A percentile compares a stretch with the other conserved stretches of the same genome.
Evolutionary conservation across 139 green algal species (phyloP).

Genomic region (Coelastrella sp.): DNA sequence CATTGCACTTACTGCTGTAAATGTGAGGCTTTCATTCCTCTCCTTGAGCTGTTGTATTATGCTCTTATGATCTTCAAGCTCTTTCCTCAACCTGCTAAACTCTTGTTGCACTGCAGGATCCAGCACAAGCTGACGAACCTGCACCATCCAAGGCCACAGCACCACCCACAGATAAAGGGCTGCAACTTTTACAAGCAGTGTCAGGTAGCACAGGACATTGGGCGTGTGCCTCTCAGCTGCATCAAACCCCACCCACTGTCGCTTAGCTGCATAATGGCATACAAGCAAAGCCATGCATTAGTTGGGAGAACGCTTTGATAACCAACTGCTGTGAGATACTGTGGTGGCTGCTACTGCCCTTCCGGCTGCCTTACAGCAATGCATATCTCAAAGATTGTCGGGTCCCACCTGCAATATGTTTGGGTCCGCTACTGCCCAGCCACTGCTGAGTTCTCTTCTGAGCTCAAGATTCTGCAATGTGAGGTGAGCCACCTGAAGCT

Average conservation of each 20-base stretch:
- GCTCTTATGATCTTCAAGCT: conserved; percentile 31
- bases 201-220: no score
- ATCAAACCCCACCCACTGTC: no score
- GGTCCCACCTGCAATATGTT: conserved; percentile 37
- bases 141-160: not conserved
- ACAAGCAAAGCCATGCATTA: no score
- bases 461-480: conserved; percentile 48
- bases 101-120: conserved; percentile 43
- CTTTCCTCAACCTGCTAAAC: conserved; percentile 7
- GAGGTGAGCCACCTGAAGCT: conserved; percentile 27
- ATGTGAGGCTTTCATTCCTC: conserved; percentile 32
- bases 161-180: not conserved
- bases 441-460: conserved; percentile 29
- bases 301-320: no score
- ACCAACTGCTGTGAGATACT: no score
- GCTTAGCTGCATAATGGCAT: no score
- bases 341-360: no score
- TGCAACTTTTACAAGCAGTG: no score
- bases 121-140: conserved; percentile 49
- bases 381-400: no score
- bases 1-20: conserved; percentile 28
- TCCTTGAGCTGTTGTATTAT: conserved; percentile 26
- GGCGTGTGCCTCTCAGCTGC: no score
- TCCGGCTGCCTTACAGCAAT: no score
- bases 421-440: conserved; percentile 33